These are phyloP conservation scores for Xerophyta viscosa DNA, from an alignment of 106 monocot genomes.

Conservation along the genomic window DNA sequence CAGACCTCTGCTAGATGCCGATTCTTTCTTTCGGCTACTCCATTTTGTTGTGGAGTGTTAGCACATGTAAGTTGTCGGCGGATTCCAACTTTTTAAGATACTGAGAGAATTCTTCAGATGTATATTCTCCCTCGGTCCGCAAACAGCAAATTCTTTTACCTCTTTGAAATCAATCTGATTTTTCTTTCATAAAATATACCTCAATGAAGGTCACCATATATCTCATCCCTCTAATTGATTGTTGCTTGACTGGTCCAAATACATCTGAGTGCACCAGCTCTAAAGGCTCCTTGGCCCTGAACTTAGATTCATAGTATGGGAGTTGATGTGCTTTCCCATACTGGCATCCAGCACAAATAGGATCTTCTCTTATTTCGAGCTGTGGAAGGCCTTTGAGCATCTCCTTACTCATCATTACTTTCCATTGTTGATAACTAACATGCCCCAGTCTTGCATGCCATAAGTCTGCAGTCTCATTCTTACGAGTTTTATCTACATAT, in stretches of 20 bases:
- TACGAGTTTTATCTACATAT: slow-evolving; percentile 6
- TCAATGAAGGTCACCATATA: slow-evolving; percentile 16
- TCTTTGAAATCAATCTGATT: slow-evolving; percentile 3
- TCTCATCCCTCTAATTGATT: slow-evolving; percentile 2
- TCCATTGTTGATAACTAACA: neutral
- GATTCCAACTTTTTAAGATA: slow-evolving; percentile 1
- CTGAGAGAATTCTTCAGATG: slow-evolving; percentile 1
- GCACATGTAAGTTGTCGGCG: neutral
- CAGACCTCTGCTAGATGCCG: slow-evolving; percentile 7
- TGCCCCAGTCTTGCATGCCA: neutral
- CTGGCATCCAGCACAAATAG: neutral
- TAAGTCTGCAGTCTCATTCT: neutral
- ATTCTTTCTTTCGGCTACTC: slow-evolving; percentile 1
- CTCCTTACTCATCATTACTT: neutral
- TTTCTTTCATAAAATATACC: slow-evolving; percentile 16
- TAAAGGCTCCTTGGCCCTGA: slow-evolving; percentile 3
- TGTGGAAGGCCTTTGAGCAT: slow-evolving; percentile 1
- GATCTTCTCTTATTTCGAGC: neutral
- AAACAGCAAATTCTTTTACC: neutral
- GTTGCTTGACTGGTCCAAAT: slow-evolving; percentile 2
- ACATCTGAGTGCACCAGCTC: slow-evolving; percentile 11
- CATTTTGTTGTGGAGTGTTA: slow-evolving; percentile 8
- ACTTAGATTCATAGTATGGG: neutral
- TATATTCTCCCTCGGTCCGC: slow-evolving; percentile 10
- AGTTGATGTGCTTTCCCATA: neutral